Evolutionary conservation across 306 rosid species (phyloP).

Genomic region (Astragalus glycyphyllos): DNA sequence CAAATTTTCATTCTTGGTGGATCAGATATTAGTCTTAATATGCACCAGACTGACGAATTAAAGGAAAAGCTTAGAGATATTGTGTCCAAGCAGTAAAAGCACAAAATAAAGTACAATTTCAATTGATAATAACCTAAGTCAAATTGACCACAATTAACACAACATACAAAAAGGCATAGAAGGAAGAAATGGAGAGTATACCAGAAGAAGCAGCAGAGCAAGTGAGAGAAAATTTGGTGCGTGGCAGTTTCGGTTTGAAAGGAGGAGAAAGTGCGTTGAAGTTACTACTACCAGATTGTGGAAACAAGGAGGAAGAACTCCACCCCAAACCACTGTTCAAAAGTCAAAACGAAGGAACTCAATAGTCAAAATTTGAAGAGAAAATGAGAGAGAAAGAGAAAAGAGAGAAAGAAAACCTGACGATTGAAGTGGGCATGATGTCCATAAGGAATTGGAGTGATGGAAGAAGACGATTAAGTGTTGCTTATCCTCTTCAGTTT

Average conservation of each 20-base stretch:
- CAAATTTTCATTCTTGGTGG: conserved; percentile 92
- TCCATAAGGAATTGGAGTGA: conserved; percentile 22
- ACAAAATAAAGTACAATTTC: conserved; percentile 22
- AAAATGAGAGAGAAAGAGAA: not conserved
- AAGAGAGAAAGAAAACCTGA: conserved; percentile 49
- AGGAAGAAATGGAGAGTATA: conserved; percentile 40
- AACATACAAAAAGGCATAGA: conserved; percentile 17
- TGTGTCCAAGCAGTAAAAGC: conserved; percentile 42
- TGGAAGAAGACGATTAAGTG: not conserved
- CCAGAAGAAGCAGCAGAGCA: conserved; percentile 73
- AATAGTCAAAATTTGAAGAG: conserved; percentile 15
- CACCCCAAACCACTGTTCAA: conserved; percentile 62
- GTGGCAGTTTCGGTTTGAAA: conserved; percentile 40
- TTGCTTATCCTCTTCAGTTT: conserved; percentile 39
- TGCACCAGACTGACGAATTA: conserved; percentile 79
- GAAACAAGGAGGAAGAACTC: conserved; percentile 64
- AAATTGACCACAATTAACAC: conserved; percentile 13
- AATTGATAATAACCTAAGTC: conserved; percentile 5
- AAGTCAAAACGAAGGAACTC: conserved; percentile 18
- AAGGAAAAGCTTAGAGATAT: conserved; percentile 53
- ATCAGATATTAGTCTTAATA: conserved; percentile 79
- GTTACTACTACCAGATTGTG: conserved; percentile 41
- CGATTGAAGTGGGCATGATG: conserved; percentile 63
- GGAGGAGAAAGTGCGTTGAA: conserved; percentile 43
- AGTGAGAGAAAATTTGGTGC: conserved; percentile 47